Evolutionary conservation across 2,329 filamentous ascomycete species (phyloP).

Genomic region (Sclerotinia minor): DNA sequence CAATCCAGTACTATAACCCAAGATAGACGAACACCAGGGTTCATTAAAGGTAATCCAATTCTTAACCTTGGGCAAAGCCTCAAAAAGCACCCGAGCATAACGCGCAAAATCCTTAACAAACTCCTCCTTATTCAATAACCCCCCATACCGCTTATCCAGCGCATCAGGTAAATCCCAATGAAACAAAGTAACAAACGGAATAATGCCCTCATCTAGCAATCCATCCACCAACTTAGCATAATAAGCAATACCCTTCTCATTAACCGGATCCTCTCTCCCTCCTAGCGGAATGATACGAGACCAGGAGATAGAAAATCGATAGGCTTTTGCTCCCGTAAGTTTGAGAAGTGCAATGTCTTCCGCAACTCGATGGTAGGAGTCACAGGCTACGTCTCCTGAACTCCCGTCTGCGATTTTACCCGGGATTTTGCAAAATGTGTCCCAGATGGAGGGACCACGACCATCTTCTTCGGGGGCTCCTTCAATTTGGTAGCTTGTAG

Average conservation of each 20-base stretch:
- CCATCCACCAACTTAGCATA: constrained; percentile 80
- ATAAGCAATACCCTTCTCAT: constrained; percentile 73
- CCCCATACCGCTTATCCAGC: constrained; percentile 78
- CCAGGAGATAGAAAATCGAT: constrained; percentile 86
- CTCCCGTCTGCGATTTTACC: constrained; percentile 81
- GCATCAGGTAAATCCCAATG: constrained; percentile 86
- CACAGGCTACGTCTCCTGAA: constrained; percentile 76
- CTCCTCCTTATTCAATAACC: constrained; percentile 76
- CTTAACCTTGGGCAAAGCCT: constrained; percentile 73
- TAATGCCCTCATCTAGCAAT: constrained; percentile 72
- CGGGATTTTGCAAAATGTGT: constrained; percentile 77
- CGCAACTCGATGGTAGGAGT: constrained; percentile 78
- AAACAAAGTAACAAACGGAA: constrained; percentile 78
- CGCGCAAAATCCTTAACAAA: constrained; percentile 79
- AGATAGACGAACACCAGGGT: constrained; percentile 79
- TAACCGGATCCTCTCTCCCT: constrained; percentile 78
- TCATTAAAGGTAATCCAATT: constrained; percentile 92
- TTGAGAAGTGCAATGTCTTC: constrained; percentile 80
- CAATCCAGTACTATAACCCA: constrained; percentile 75
- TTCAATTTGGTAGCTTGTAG: constrained; percentile 79
- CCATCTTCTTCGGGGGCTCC: constrained; percentile 73
- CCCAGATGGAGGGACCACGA: constrained; percentile 82
- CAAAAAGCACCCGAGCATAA: constrained; percentile 76
- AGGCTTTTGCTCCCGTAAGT: constrained; percentile 68
- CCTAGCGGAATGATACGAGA: constrained; percentile 83